Evolutionary conservation across 192 early-diverging fungal species (phyloP).

Genomic region (Gonapodya sp.): DNA sequence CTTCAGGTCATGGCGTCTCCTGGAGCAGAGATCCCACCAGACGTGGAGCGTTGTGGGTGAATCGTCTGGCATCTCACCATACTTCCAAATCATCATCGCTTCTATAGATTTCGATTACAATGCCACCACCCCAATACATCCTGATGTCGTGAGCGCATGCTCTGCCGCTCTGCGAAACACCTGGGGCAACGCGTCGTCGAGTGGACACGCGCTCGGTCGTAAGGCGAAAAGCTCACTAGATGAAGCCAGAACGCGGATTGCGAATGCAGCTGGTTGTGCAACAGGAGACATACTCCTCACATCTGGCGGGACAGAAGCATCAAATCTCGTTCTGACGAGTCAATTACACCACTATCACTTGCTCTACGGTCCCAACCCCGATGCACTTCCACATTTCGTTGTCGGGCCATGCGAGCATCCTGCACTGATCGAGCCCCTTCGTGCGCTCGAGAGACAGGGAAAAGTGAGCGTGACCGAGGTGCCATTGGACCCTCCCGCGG

Average conservation of each 20-base stretch:
- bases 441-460: neutral
- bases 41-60: neutral
- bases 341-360: constrained; percentile 88
- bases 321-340: constrained; percentile 87
- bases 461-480: constrained; percentile 30
- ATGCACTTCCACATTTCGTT: neutral
- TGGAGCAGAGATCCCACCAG: neutral
- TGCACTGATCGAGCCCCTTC: neutral
- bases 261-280: constrained; percentile 76
- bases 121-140: constrained; percentile 88
- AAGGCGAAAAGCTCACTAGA: constrained; percentile 85
- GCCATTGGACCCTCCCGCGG: constrained; percentile 43
- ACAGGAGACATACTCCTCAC: constrained; percentile 94
- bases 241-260: constrained; percentile 73
- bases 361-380: constrained; percentile 69
- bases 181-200: constrained; percentile 92
- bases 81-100: neutral
- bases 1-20: too few species aligned
- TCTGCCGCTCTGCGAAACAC: constrained; percentile 78
- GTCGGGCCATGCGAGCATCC: neutral
- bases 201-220: constrained; percentile 94
- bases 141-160: constrained; percentile 86
- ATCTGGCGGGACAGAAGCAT: constrained; percentile 90
- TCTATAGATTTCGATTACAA: constrained; percentile 28
- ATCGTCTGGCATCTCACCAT: too few species aligned